Base-by-base conservation (phyloP, 1,139 yeast species). In the Blastobotrys serpentis region DNA sequence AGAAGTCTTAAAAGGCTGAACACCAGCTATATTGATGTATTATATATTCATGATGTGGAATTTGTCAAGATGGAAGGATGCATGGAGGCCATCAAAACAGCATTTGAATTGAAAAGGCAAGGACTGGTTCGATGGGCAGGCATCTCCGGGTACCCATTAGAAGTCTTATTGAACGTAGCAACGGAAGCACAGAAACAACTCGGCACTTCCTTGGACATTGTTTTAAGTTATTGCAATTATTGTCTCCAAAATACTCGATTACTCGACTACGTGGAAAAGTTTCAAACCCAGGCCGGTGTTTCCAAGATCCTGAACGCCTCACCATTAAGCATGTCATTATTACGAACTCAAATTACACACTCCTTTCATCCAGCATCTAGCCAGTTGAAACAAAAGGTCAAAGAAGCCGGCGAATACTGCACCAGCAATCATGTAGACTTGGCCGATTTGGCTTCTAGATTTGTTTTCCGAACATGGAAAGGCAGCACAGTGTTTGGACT, bases 31-130 rank as follows among this genome's bases (percentile, higher is more conserved):
- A 64, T 90, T 54, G 97, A 90, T 64, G 71, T 87, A 55, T 86
- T 90, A 4, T 87, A 86, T 64, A 72, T 89, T 62, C 98, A 90
- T 66, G 98, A 90, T 61, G 81, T 89, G 48, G 98, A 90, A 66
- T 90, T 90, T 67, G 86, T 82, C 6, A 66, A 74, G 1, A 76
- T 76, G 22, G 72, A 67, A 0, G 75, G 76, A 19, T 78, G 84
- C 4, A 60, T 79, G 23, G 84, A 67, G 19, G 97, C 96, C 0
- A 69, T 89, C 48, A 67, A 63, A 33, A 84, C 81, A 57, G 73
- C 88, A 56, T 75, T 71, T 57, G 58, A 60, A 43, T 69, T 90
- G 58, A 85, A 87, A 64, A 59, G 71, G 2, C 81, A 81, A 58
- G 96, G 96, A 0, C 38, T 76, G 5, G 74, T 88, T 41, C 71